Conservation (phyloP, 768 basidiomycete species). For the Pisolithus microcarpus region DNA sequence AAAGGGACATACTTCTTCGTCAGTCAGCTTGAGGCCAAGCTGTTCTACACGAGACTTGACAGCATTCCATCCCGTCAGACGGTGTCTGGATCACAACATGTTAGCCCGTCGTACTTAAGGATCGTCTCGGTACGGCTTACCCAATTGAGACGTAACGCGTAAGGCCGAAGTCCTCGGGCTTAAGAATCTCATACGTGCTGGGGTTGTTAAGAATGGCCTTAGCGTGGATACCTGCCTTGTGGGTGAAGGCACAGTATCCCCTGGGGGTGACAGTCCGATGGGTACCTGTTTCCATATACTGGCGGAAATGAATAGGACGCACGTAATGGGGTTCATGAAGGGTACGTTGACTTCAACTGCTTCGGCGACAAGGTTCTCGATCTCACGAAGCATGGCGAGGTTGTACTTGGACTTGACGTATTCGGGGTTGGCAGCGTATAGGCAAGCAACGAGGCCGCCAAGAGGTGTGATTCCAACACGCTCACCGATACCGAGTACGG, state of each 20-base stretch:
- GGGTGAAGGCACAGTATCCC: conserved; percentile 99
- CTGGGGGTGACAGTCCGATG: conserved; percentile 32
- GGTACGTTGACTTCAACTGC: conserved; percentile 97
- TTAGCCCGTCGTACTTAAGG: neutral
- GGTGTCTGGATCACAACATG: conserved; percentile 49
- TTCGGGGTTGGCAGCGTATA: conserved; percentile 95
- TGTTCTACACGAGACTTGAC: conserved; percentile 99
- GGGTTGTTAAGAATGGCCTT: conserved; percentile 99
- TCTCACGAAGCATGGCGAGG: conserved; percentile 92
- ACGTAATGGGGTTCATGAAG: conserved; percentile 95
- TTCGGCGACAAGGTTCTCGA: conserved; percentile 98
- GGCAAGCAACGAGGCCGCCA: conserved; percentile 92
- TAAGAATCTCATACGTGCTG: conserved; percentile 97
- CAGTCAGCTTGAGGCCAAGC: conserved; percentile 80
- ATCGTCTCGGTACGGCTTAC: conserved; percentile 29
- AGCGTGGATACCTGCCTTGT: conserved; percentile 99
- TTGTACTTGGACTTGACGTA: conserved; percentile 99
- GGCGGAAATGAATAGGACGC: conserved; percentile 15
- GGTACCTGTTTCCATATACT: neutral
- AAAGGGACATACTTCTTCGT: conserved; percentile 59
- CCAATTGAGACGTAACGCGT: conserved; percentile 97
- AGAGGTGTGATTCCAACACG: conserved; percentile 98
- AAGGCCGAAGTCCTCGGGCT: conserved; percentile 98
- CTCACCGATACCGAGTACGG: conserved; percentile 96
- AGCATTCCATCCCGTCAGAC: conserved; percentile 97